Base-by-base conservation (phyloP, 495 filamentous ascomycete genomes). In the Beverwykella pulmonaria region DNA sequence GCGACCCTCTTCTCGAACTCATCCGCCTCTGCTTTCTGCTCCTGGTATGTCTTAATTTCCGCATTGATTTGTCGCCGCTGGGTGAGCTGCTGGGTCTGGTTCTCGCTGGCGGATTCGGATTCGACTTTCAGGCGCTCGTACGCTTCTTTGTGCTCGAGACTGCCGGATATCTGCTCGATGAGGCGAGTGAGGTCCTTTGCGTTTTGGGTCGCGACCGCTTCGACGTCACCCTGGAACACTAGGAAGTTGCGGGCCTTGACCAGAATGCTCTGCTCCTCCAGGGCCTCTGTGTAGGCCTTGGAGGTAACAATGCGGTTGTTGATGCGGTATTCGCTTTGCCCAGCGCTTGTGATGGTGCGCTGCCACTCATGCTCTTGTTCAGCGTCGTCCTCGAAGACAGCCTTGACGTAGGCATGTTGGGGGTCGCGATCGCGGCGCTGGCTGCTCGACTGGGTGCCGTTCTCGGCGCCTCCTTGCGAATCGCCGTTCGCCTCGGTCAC, bases 201-300 rank as follows among this genome's bases (percentile, higher is more conserved):
- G 0, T 91, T 92, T 75, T 98, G 94, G 7, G 91, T 89, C 5
- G 94, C 95, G 68, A 99, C 97, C n/a, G 91, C 88, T 78, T 99
- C 94, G 47, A 99, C 94, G 75, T 99, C 94, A 56, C 94, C 94
- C 76, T 99, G 94, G 77, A 98, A 98, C 27, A 99, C 94, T 0
- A 99, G 83, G 77, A 98, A 99, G 75, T 98, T 98, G 62, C 94
- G 88, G 34, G 94, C 94, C 75, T 96, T 97, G 79, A 99, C 96
- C 71, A 98, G 79, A 63, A 99, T 99, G 69, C 96, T 97, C 75
- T 99, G 93, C 39, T 86, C 83, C 76, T 98, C 94, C 50, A 99
- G 81, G 3, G 90, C 90, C 56, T 93, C 89, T 75, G 98, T 98
- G 82, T 98, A 99, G 73, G 95, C 88, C 70, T 89, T 87, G 10